These are phyloP conservation scores for Colletotrichum spaethianum DNA, from an alignment of 2,329 filamentous ascomycete genomes.

Conservation along the genomic window DNA sequence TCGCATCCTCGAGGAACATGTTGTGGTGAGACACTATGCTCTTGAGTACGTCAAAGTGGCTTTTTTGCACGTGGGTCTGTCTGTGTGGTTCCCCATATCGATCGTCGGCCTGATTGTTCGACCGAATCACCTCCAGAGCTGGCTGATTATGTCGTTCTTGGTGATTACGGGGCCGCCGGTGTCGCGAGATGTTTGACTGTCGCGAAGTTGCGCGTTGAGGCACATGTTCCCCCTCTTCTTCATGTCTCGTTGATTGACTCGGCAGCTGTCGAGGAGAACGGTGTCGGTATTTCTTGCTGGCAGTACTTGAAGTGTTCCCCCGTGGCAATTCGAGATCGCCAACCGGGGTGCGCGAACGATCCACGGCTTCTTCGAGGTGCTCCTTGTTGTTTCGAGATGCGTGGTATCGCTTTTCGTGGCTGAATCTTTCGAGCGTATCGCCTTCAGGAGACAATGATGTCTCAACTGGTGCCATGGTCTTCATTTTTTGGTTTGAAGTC, in stretches of 20 bases:
- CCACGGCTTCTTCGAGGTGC: neutral
- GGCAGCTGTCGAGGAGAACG: neutral
- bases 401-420: neutral
- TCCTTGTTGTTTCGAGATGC: neutral
- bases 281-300: neutral
- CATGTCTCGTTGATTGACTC: neutral
- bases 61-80: constrained; percentile 10
- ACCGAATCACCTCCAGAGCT: neutral
- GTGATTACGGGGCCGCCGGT: neutral
- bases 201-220: constrained; percentile 1
- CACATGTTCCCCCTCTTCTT: neutral
- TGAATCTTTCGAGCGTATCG: neutral
- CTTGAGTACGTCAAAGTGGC: constrained; percentile 13
- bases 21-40: constrained; percentile 27
- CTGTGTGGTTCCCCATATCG: neutral
- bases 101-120: neutral
- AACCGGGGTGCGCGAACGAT: constrained; percentile 1
- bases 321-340: constrained; percentile 27
- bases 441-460: neutral
- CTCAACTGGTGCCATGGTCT: neutral
- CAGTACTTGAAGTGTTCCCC: neutral
- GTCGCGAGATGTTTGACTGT: constrained; percentile 14
- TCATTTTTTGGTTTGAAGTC: too few relatives aligned
- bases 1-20: constrained; percentile 21
- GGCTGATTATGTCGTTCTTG: neutral